phyloP scores from a whole-genome alignment of 2,329 filamentous ascomycete genomes.

The Ophiostoma piceae region DNA sequence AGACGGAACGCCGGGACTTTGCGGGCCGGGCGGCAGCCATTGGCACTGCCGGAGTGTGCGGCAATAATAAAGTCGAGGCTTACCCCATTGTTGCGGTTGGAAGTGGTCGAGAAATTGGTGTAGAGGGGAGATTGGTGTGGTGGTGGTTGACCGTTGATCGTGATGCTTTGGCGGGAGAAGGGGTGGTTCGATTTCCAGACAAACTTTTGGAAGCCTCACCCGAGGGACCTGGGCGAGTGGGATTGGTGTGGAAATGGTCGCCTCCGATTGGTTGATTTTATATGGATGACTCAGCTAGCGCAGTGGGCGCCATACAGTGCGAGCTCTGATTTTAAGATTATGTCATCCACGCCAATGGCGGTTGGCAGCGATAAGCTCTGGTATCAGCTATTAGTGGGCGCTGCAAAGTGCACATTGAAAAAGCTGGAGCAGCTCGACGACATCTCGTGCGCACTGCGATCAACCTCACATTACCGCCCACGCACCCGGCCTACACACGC shows the following conservation, averaged over 20 bases:
- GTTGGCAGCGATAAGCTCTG: not conserved
- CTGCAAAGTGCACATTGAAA: not conserved
- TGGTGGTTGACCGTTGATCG: constrained; percentile 22
- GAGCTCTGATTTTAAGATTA: not conserved
- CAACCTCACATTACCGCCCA: not conserved
- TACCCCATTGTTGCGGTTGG: constrained; percentile 28
- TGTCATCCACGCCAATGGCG: not conserved
- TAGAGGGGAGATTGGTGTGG: not conserved
- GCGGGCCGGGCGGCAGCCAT: constrained; percentile 11
- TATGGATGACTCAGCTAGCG: constrained; percentile 23
- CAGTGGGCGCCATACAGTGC: not conserved
- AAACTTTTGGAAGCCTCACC: constrained; percentile 26
- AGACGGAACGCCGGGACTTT: constrained; percentile 5
- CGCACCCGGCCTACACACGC: not conserved
- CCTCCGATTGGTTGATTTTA: constrained; percentile 25
- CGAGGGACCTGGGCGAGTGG: constrained; percentile 19
- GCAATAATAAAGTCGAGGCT: not conserved
- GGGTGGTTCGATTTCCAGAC: constrained; percentile 28
- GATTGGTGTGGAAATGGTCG: constrained; percentile 24
- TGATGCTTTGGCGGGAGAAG: constrained; percentile 15
- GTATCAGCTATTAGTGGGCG: not conserved
- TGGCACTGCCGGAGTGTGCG: not conserved
- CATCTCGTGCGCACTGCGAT: constrained; percentile 1
- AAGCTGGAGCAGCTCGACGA: not conserved
- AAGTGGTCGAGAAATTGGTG: constrained; percentile 15